Evolutionary conservation across 1,284 basidiomycete species (phyloP).

Genomic region (Leccinum fuscescens): DNA sequence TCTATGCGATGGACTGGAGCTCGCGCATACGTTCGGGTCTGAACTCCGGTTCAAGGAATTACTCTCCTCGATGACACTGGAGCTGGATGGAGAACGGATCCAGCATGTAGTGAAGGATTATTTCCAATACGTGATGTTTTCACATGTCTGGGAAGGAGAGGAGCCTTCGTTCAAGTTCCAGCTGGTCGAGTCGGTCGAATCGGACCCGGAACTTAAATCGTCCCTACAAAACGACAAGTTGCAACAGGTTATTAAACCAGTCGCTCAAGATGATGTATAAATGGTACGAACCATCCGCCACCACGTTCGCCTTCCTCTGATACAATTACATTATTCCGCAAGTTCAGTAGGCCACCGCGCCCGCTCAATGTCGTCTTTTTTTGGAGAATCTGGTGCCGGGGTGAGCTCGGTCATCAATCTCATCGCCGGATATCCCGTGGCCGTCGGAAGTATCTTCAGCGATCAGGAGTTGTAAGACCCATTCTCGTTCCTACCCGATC

Average conservation of each 20-base stretch:
- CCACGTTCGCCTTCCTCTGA: background rate
- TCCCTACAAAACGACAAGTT: background rate
- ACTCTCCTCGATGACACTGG: conserved; percentile 1
- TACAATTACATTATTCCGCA: no score
- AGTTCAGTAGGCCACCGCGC: no score
- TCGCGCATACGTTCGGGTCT: conserved; percentile 7
- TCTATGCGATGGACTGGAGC: conserved; percentile 3
- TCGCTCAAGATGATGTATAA: background rate
- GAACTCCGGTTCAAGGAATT: conserved; percentile 6
- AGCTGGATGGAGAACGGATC: background rate
- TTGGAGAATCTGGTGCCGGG: no score
- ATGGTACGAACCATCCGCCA: background rate
- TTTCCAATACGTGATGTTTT: conserved; percentile 13
- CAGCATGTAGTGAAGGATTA: conserved; percentile 1
- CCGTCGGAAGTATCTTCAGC: no score
- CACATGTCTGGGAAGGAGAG: conserved; percentile 8
- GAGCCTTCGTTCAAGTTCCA: background rate
- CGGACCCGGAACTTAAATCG: background rate
- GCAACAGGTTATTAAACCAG: background rate
- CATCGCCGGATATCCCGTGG: no score
- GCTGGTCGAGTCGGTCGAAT: background rate
- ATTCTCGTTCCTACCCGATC: no score
- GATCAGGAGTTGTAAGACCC: no score
- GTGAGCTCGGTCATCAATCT: no score
- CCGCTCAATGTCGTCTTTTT: no score